Evolutionary conservation across 179 eudicot species (phyloP).

Genomic region (Patellifolia procumbens): DNA sequence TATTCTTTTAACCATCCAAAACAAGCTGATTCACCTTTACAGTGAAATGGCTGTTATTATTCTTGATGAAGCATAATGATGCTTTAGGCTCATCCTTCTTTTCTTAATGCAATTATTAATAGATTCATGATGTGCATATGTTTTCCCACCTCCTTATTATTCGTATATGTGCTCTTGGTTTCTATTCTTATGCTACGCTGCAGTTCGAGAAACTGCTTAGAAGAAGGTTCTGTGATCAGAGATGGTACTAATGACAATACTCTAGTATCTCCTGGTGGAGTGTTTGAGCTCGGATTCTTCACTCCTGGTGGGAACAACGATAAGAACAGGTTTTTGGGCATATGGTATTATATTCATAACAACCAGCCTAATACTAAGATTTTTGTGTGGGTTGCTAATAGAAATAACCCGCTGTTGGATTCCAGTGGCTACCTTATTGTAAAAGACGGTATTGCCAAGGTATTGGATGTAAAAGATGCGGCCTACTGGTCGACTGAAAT

Average conservation of each 20-base stretch:
- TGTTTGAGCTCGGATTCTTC: slow-evolving; percentile 36
- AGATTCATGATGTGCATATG: not conserved
- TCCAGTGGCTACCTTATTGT: slow-evolving; percentile 18
- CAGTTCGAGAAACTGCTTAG: slow-evolving; percentile 3
- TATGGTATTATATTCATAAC: slow-evolving; percentile 19
- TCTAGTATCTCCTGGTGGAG: slow-evolving; percentile 7
- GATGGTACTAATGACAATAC: not conserved
- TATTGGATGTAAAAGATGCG: not conserved
- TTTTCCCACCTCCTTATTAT: slow-evolving; percentile 5
- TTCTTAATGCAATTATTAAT: not conserved
- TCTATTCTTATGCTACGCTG: not conserved
- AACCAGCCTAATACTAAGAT: slow-evolving; percentile 4
- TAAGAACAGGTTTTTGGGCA: slow-evolving; percentile 26
- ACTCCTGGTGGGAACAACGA: slow-evolving; percentile 17
- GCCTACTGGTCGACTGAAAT: slow-evolving; percentile 19
- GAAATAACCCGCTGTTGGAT: slow-evolving; percentile 20
- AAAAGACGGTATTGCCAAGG: not conserved
- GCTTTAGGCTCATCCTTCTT: not conserved
- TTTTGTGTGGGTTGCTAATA: slow-evolving; percentile 36
- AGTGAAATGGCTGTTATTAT: no score
- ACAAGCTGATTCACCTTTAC: no score
- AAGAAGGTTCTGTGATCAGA: not conserved
- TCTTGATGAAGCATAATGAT: no score
- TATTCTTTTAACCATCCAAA: no score
- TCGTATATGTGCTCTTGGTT: slow-evolving; percentile 11